These are phyloP conservation scores for Globisporangium echinulatum DNA, from an alignment of 352 stramenopile species.

Conservation along the genomic window DNA sequence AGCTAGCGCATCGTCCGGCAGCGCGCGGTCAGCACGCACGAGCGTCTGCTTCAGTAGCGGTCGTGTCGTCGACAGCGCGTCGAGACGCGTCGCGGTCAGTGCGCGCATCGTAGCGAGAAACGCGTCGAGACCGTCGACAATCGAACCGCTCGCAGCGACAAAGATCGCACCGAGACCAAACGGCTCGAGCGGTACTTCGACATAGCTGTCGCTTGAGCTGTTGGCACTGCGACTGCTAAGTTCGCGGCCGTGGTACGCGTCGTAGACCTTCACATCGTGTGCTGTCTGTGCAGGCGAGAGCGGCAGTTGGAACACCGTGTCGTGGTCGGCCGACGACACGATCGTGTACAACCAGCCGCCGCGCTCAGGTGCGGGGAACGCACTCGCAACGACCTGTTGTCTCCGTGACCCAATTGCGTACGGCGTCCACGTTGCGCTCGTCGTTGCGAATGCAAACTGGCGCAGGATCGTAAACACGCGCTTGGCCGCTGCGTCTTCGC, in stretches of 20 bases:
- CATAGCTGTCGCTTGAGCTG: conserved; percentile 7
- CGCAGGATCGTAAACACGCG: conserved; percentile 61
- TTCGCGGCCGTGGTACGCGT: conserved; percentile 48
- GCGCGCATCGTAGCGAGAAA: conserved; percentile 48
- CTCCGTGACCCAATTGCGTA: conserved; percentile 23
- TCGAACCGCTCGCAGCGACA: conserved; percentile 12
- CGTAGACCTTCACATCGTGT: conserved; percentile 30
- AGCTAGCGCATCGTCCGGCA: no score
- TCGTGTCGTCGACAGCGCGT: conserved; percentile 33
- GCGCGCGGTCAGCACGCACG: conserved; percentile 1
- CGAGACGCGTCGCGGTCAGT: conserved; percentile 42
- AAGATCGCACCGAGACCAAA: conserved; percentile 59
- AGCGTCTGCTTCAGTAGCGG: conserved; percentile 35
- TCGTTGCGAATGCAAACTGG: conserved; percentile 40
- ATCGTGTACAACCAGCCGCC: conserved; percentile 49
- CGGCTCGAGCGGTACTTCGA: conserved; percentile 36
- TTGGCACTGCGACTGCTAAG: conserved; percentile 19
- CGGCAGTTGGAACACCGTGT: conserved; percentile 24
- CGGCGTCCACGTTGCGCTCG: conserved; percentile 42
- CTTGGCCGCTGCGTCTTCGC: conserved; percentile 57
- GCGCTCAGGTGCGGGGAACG: conserved; percentile 24
- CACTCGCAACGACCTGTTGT: conserved; percentile 36
- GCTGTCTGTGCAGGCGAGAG: conserved; percentile 18
- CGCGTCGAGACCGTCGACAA: conserved; percentile 17
- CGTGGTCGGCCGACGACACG: conserved; percentile 35